A percentile compares a stretch with the other conserved stretches of the same genome.
phyloP scores from a whole-genome alignment of 192 early-diverging fungal species.

The Phlyctochytrium planicorne region DNA sequence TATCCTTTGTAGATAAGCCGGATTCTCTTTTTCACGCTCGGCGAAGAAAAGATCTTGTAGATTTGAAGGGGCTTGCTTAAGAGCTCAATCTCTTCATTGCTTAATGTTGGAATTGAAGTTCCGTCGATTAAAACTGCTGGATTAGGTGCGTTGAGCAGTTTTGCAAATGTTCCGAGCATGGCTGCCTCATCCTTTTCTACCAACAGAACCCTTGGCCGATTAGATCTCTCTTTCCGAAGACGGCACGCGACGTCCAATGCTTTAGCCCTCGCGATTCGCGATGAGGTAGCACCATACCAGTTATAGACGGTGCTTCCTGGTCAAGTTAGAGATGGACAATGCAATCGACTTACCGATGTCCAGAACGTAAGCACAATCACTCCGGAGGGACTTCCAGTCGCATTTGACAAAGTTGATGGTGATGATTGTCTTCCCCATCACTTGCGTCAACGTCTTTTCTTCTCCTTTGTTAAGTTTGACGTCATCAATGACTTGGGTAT shows the following conservation, averaged over 20 bases:
- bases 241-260: constrained; percentile 34
- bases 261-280: constrained; percentile 32
- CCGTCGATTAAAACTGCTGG: too few species aligned
- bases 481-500: constrained; percentile 16
- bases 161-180: constrained; percentile 1
- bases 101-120: too few species aligned
- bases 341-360: constrained; percentile 21
- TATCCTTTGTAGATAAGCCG: constrained; percentile 27
- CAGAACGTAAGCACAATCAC: constrained; percentile 28
- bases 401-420: constrained; percentile 3
- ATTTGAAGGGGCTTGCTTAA: too few species aligned
- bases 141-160: background rate
- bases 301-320: constrained; percentile 27
- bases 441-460: constrained; percentile 19
- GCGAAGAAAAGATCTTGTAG: too few species aligned
- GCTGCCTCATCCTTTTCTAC: constrained; percentile 27
- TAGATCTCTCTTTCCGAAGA: constrained; percentile 35
- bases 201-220: constrained; percentile 33
- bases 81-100: too few species aligned
- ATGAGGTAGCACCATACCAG: constrained; percentile 22
- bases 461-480: constrained; percentile 22
- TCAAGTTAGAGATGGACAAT: constrained; percentile 2
- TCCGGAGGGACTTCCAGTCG: background rate
- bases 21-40: too few species aligned
- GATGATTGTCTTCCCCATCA: constrained; percentile 23